phyloP scores from a whole-genome alignment of 2,329 filamentous ascomycete species.

The Lasiodiplodia gonubiensis region DNA sequence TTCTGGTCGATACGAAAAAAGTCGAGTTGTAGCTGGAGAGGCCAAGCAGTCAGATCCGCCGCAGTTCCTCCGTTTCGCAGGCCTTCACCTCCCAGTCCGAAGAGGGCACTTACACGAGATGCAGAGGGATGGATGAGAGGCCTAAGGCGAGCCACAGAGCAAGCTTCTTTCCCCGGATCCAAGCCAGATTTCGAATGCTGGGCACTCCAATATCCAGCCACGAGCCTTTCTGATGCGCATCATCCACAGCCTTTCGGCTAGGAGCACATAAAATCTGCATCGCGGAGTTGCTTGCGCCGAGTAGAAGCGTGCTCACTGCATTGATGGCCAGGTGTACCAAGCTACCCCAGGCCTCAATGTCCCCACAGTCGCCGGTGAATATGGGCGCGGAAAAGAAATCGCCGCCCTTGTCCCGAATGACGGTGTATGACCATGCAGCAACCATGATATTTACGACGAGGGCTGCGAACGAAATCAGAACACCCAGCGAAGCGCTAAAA shows the following conservation, averaged over 20 bases:
- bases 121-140: constrained; percentile 43
- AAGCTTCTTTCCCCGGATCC: constrained; percentile 32
- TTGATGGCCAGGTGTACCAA: constrained; percentile 57
- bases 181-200: constrained; percentile 47
- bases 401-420: not conserved
- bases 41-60: constrained; percentile 1
- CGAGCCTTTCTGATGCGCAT: constrained; percentile 49
- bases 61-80: not conserved
- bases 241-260: constrained; percentile 56
- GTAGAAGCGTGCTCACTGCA: constrained; percentile 51
- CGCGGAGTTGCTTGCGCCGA: constrained; percentile 57
- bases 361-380: constrained; percentile 34
- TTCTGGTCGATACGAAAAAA: constrained; percentile 33
- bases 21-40: constrained; percentile 38
- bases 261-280: constrained; percentile 61
- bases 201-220: constrained; percentile 56
- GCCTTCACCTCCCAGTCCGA: too few relatives aligned
- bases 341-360: constrained; percentile 27
- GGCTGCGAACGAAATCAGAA: not conserved
- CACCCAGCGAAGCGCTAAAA: not conserved
- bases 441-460: constrained; percentile 6
- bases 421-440: not conserved
- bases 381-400: not conserved
- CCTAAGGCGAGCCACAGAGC: constrained; percentile 36
- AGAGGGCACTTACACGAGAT: constrained; percentile 42